Evolutionary conservation across 768 basidiomycete genomes (phyloP).

Genomic region (Inosperma sp.): DNA sequence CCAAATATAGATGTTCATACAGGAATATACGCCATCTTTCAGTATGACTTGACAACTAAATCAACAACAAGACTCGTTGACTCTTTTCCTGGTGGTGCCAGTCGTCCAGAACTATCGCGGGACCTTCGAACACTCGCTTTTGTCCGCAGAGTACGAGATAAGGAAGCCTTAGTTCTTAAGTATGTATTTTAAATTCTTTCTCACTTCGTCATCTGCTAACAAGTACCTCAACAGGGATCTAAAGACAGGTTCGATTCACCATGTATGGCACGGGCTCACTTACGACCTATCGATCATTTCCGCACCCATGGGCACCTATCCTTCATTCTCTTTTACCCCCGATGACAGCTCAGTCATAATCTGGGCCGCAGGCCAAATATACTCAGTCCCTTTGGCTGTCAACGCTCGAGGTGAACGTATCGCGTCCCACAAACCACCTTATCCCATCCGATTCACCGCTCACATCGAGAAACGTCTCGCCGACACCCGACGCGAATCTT

Average conservation of each 20-base stretch:
- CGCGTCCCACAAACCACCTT: conserved; percentile 35
- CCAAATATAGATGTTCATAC: conserved; percentile 51
- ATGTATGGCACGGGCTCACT: conserved; percentile 65
- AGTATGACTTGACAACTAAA: conserved; percentile 57
- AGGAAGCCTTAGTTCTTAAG: conserved; percentile 70
- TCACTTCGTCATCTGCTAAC: neutral
- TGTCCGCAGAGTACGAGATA: conserved; percentile 67
- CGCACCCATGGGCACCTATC: conserved; percentile 78
- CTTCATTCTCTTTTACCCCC: conserved; percentile 66
- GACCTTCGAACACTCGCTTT: conserved; percentile 70
- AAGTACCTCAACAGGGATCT: conserved; percentile 46
- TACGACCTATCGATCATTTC: conserved; percentile 62
- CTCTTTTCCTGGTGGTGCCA: conserved; percentile 66
- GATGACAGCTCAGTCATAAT: conserved; percentile 57
- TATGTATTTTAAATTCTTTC: conserved; percentile 26
- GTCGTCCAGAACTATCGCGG: conserved; percentile 62
- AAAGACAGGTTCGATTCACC: conserved; percentile 55
- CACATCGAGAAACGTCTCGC: conserved; percentile 62
- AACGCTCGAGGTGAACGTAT: conserved; percentile 53
- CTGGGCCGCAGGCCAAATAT: conserved; percentile 72
- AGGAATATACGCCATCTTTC: conserved; percentile 69
- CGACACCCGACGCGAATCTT: conserved; percentile 48
- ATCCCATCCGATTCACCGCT: conserved; percentile 54
- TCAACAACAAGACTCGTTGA: conserved; percentile 49
- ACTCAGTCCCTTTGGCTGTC: conserved; percentile 50